Base-by-base conservation (phyloP, 441 rosid species). In the Populus tomentosa region DNA sequence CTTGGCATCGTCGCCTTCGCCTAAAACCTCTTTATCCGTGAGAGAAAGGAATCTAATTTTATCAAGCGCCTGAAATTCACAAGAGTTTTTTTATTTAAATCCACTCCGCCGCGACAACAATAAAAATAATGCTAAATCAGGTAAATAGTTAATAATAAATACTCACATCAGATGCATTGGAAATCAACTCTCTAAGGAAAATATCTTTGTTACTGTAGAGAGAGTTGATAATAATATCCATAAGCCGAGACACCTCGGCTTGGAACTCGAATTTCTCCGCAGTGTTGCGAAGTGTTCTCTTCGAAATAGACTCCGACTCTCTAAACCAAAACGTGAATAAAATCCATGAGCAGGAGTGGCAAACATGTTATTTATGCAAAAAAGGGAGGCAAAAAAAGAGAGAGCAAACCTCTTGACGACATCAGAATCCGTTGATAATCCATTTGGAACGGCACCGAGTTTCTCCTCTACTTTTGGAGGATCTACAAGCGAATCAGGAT, bases 261-360 rank as follows among this genome's bases (percentile, higher is more conserved):
- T 93, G 98, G 88, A 93, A 94, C 87, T 92, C 90, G 81, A 94
- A 95, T 84, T 92, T 95, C 91, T 94, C 94, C 81, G 95, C 98
- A 83, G 76, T 88, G 72, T 77, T 81, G 18, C 99, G 97, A 71
- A 95, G 92, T 7, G 97, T 82, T 80, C 88, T 94, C 87, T 83
- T 89, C 36, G 98, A 95, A 77, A 95, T 95, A 64, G 99, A 95
- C 82, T 94, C 99, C 32, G 94, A 78, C 79, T 95, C 99, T 86
- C 99, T 95, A 74, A 80, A 78, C 71, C 70, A 1, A 28, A 30
- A 30, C 10, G 3, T 6, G 8, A 62, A 3, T 62, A 6, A n/a
- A 62, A 33, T 11, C 16, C 71, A 30, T 8, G 28, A 30, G n/a
- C 66, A 24, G 46, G 50, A 23, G 70, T 32, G 21, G n/a, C 8